Evolutionary conservation across 1,284 basidiomycete species (phyloP), one percentile per base, ranked within the genome.

Genomic region (Cutaneotrichosporon daszewskae): DNA sequence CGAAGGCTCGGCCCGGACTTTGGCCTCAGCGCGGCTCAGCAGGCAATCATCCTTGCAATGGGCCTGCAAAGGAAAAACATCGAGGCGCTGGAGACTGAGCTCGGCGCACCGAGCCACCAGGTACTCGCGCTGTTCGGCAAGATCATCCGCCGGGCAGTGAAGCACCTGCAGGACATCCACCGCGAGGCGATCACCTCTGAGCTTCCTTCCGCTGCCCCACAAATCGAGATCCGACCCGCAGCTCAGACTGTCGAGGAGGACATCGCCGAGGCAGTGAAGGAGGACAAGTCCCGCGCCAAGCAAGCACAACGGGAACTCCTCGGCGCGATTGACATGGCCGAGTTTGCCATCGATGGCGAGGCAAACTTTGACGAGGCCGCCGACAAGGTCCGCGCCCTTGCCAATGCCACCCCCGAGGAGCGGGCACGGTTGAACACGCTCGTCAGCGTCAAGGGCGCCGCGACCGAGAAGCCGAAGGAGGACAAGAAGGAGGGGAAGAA

Each of bases 51-150:
- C 13, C 77, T 95, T 29, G 87, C 87, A 0, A 76, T 98, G 37
- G 95, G 95, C 1, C 69, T 94, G 48, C 95, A 99, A 71, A 77
- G 89, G 36, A 97, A 98, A 72, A 77, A 79, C 2, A 79, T 97
- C 31, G 92, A 97, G 61, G 87, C 88, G 38, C 77, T 94, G 23
- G 89, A 92, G 77, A 83, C 83, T 25, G 90, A 95, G 63, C 76
- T 98, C 17, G 80, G 82, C 18, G 72, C 97, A 0, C 85, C 50
- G 4, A 24, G 33, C 19, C 50, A 52, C 3, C 94, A 98, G 69
- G 78, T 82, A 0, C 77, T 98, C 13, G 92, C 94, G 0, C 75
- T 97, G 28, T 92, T 98, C 67, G 84, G 84, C 57, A 97, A 98
- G 74, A 77, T 90, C 24, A 75, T 97, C 40, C 82, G 89, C 41